phyloP scores from a whole-genome alignment of 805 yeast species.

The Naumovozyma baii region DNA sequence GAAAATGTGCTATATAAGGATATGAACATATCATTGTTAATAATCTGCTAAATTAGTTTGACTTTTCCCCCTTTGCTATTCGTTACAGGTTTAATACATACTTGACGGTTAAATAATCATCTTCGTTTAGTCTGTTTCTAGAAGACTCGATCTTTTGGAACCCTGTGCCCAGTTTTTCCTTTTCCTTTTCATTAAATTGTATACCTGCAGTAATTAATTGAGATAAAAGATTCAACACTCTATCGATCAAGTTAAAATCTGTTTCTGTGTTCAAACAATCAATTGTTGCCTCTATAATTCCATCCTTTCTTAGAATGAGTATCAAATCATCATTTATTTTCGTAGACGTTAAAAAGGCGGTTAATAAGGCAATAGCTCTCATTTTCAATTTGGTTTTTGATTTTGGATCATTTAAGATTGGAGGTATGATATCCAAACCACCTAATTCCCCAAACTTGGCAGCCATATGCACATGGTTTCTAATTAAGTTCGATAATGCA shows the following conservation, averaged over 20 bases:
- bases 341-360: conserved; percentile 52
- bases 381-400: conserved; percentile 36
- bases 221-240: conserved; percentile 41
- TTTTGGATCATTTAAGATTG: conserved; percentile 15
- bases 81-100: conserved; percentile 27
- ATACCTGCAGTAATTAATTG: conserved; percentile 38
- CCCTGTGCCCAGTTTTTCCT: conserved; percentile 28
- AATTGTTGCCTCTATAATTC: conserved; percentile 23
- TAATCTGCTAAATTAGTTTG: no score
- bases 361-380: conserved; percentile 46
- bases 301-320: conserved; percentile 30
- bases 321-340: conserved; percentile 32
- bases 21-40: background rate
- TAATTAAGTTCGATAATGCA: conserved; percentile 63
- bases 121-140: conserved; percentile 43
- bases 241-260: conserved; percentile 45
- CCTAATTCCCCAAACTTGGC: conserved; percentile 41
- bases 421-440: conserved; percentile 55
- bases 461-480: conserved; percentile 56
- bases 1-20: conserved; percentile 25
- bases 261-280: conserved; percentile 20
- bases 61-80: background rate
- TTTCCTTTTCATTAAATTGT: conserved; percentile 38
- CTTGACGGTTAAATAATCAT: conserved; percentile 44
- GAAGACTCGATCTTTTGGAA: conserved; percentile 34